These are phyloP conservation scores for Penicillium lividum DNA, from an alignment of 495 filamentous ascomycete species.

Conservation along the genomic window DNA sequence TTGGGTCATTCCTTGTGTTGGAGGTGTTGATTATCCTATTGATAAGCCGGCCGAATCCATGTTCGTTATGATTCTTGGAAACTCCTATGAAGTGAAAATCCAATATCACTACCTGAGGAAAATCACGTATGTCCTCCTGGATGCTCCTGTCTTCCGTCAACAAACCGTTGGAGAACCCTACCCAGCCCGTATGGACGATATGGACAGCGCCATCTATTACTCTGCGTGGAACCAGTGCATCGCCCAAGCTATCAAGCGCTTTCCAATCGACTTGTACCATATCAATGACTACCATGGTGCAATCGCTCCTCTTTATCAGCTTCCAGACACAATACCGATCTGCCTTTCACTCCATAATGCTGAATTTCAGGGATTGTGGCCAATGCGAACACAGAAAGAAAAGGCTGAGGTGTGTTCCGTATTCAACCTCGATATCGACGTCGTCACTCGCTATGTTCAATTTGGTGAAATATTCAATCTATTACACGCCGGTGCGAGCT, in stretches of 20 bases:
- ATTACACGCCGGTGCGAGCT: conserved; percentile 70
- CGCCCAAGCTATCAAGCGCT: conserved; percentile 58
- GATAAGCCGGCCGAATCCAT: conserved; percentile 64
- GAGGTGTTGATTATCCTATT: conserved; percentile 64
- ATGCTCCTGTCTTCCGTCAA: conserved; percentile 69
- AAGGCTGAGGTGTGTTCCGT: conserved; percentile 69
- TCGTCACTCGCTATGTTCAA: conserved; percentile 50
- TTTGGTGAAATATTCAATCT: conserved; percentile 72
- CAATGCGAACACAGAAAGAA: conserved; percentile 69
- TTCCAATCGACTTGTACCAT: conserved; percentile 71
- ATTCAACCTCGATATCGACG: conserved; percentile 58
- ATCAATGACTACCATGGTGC: conserved; percentile 83
- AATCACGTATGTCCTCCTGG: conserved; percentile 72
- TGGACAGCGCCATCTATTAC: conserved; percentile 71
- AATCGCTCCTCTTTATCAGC: conserved; percentile 67
- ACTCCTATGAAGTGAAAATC: conserved; percentile 63
- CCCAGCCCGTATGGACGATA: conserved; percentile 72
- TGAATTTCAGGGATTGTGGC: conserved; percentile 75
- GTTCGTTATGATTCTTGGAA: conserved; percentile 64
- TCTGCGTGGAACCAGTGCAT: conserved; percentile 76
- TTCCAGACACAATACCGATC: conserved; percentile 57
- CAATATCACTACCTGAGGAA: conserved; percentile 67
- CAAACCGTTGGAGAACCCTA: conserved; percentile 69
- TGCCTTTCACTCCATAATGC: conserved; percentile 64
- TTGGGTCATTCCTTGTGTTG: conserved; percentile 78